These are phyloP conservation scores for Borealophlyctis nickersoniae DNA, from an alignment of 192 early-diverging fungal species.

Conservation along the genomic window DNA sequence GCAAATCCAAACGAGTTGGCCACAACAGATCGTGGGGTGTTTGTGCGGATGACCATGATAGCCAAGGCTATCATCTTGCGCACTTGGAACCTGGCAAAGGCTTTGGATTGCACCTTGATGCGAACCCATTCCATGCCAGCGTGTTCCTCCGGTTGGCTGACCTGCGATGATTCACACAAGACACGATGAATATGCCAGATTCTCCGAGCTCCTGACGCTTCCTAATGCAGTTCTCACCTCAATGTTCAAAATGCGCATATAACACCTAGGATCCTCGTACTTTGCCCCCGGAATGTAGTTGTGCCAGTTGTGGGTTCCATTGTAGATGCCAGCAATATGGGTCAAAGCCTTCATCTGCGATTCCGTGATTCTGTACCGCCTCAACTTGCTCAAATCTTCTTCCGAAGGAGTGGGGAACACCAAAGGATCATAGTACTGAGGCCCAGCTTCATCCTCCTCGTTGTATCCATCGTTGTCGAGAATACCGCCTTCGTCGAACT, in stretches of 20 bases:
- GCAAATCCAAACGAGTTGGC: conserved; percentile 59
- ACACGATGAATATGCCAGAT: neutral
- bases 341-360: conserved; percentile 68
- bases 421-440: conserved; percentile 41
- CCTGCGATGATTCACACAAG: conserved; percentile 12
- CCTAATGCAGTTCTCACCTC: conserved; percentile 6
- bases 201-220: neutral
- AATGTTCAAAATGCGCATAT: conserved; percentile 31
- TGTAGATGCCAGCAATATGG: conserved; percentile 66
- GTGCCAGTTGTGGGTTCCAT: conserved; percentile 89
- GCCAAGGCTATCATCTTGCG: conserved; percentile 98
- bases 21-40: conserved; percentile 71
- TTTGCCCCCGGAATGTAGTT: conserved; percentile 89
- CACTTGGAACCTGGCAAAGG: conserved; percentile 99
- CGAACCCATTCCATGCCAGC: conserved; percentile 84
- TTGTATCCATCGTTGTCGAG: conserved; percentile 3
- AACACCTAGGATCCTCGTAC: conserved; percentile 60
- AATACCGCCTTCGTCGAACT: conserved; percentile 7
- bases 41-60: conserved; percentile 74
- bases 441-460: neutral
- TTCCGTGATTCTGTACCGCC: conserved; percentile 63
- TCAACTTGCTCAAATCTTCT: conserved; percentile 18
- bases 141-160: conserved; percentile 45
- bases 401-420: conserved; percentile 30
- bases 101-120: conserved; percentile 90